Evolutionary conservation across 2,329 filamentous ascomycete genomes (phyloP), one percentile per base, ranked within the genome.

Genomic region (Pyrenochaeta sp.): DNA sequence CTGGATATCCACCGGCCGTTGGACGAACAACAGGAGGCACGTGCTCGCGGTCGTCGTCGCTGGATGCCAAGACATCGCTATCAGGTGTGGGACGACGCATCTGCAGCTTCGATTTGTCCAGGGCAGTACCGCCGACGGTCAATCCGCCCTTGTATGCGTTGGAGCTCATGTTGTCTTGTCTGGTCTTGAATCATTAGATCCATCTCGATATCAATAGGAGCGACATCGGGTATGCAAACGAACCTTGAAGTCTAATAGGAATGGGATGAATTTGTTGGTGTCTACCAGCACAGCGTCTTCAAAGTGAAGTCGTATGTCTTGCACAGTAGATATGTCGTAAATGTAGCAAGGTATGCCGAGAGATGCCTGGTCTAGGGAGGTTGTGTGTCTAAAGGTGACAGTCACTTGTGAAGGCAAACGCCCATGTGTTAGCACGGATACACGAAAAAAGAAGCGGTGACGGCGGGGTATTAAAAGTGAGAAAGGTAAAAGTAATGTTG

Each of bases 41-140:
- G 61, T 74, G 84, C 59, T 97, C 91, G 56, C 83, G 85, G 77
- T 99, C 95, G 76, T 98, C 95, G 77, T 98, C 95, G 12, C 93
- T 97, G 66, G 94, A 98, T 51, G 91, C 93, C 58, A 98, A 82
- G 50, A 92, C 94, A 75, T 98, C 94, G 3, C 93, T 97, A 74
- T 98, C 95, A 24, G 94, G 94, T 1, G 94, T 97, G 7, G 92
- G 93, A 52, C 91, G 90, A 68, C 93, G 88, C 54, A 89, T 85
- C 54, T 82, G 81, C 34, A 82, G 76, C 70, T 91, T 90, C 49
- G 90, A 83, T 76, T 93, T 95, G 50, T 94, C 91, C 13, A 72
- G 67, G 1, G 68, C 64, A n/a, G 69, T 64, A 15, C 69, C 68
- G 36, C 67, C 65, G 43, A 72, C 71, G 7, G 74, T 64, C 40